Evolutionary conservation across 192 early-diverging fungal species (phyloP).

Genomic region (Spinellus fusiger): DNA sequence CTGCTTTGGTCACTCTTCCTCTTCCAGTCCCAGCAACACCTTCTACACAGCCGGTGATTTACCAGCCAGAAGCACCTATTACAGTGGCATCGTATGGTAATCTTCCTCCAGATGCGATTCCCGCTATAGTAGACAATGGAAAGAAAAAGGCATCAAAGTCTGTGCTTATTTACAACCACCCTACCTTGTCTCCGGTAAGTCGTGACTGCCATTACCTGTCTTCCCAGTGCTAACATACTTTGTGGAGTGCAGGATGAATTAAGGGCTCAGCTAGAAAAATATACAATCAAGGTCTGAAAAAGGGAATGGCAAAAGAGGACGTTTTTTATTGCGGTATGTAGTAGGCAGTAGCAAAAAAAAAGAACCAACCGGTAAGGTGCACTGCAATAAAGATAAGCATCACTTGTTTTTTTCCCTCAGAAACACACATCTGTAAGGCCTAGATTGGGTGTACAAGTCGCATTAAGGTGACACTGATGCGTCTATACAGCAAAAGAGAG

Average conservation of each 20-base stretch:
- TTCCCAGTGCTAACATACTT: neutral
- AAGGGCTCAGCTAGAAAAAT: conserved; percentile 15
- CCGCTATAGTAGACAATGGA: neutral
- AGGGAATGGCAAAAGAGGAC: neutral
- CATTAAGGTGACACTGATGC: neutral
- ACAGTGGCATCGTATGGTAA: neutral
- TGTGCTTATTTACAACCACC: conserved; percentile 40
- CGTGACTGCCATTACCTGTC: neutral
- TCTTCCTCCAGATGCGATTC: conserved; percentile 2
- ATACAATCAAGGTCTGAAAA: conserved; percentile 4
- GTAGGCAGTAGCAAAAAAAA: neutral
- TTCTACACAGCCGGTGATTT: too few species aligned
- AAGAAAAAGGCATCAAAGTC: conserved; percentile 26
- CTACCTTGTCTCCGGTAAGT: conserved; percentile 50
- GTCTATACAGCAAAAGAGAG: neutral
- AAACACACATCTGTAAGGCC: too few species aligned
- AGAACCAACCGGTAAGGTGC: neutral
- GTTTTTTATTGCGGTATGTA: neutral
- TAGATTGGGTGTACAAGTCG: neutral
- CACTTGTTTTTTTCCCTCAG: neutral
- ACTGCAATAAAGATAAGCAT: neutral
- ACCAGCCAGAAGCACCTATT: neutral
- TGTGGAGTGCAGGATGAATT: conserved; percentile 18
- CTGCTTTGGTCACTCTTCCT: conserved; percentile 19
- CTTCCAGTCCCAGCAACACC: neutral